Percentiles rank a stretch among this genome's conserved stretches.
phyloP scores from a whole-genome alignment of 148 eudicot genomes.

The Persicaria tinctoria region DNA sequence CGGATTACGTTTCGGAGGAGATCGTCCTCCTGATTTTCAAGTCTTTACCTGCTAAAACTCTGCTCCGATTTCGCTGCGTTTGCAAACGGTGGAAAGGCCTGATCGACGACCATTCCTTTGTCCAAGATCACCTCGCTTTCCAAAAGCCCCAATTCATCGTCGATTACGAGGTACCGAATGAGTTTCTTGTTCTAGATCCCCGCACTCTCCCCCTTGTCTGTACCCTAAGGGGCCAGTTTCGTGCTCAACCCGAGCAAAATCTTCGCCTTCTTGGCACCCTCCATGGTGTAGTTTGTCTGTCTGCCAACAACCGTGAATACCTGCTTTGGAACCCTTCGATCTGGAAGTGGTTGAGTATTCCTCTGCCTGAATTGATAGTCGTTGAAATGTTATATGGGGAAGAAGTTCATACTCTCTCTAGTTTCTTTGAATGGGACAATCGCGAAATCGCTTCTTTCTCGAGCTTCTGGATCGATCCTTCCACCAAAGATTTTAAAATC shows the following conservation, averaged over 20 bases:
- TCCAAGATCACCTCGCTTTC: neutral
- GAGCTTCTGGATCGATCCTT: neutral
- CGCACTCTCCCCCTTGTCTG: neutral
- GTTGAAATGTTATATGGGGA: too few relatives aligned
- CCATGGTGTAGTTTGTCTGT: neutral
- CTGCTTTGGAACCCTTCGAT: neutral
- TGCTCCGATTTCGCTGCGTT: neutral
- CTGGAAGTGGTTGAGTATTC: neutral
- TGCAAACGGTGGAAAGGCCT: neutral
- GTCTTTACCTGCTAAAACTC: neutral
- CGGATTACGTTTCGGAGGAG: neutral
- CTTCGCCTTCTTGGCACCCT: neutral
- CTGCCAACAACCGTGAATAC: neutral
- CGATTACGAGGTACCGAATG: neutral
- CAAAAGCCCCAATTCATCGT: neutral
- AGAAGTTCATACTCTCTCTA: too few relatives aligned
- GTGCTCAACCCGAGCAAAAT: too few relatives aligned
- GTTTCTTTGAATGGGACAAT: too few relatives aligned
- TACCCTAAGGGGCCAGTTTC: neutral
- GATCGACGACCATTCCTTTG: neutral
- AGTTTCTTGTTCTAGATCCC: neutral
- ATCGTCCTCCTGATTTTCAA: neutral
- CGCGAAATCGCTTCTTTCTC: neutral
- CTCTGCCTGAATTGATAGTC: neutral
- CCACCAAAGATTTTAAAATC: neutral